A percentile compares a stretch with the other conserved stretches of the same genome.
These are phyloP conservation scores for Neofusicoccum cordaticola DNA, from an alignment of 2,329 filamentous ascomycete species.

Conservation along the genomic window DNA sequence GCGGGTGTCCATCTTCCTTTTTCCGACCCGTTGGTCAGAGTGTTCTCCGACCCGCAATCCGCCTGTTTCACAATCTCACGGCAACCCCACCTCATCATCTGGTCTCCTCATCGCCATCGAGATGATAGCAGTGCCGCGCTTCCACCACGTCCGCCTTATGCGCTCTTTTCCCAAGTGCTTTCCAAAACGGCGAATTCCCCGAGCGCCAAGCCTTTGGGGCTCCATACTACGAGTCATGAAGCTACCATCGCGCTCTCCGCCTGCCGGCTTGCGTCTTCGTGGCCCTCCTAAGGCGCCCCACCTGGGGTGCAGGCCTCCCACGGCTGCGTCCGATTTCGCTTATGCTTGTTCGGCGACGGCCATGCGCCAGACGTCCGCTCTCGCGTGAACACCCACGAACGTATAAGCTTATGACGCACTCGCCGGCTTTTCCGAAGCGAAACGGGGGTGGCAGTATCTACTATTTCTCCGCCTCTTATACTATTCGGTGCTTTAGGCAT, in stretches of 20 bases:
- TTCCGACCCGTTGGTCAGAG: not conserved
- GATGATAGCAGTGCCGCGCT: no score
- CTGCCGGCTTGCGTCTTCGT: not conserved
- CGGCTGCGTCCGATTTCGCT: not conserved
- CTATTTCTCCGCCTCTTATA: not conserved
- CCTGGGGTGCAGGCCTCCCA: not conserved
- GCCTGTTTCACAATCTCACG: not conserved
- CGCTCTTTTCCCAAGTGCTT: not conserved
- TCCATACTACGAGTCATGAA: conserved; percentile 1
- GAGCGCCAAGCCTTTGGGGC: no score
- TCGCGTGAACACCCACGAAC: not conserved
- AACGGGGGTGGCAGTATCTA: not conserved
- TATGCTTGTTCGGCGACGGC: not conserved
- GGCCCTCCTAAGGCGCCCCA: not conserved
- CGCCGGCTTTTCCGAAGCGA: not conserved
- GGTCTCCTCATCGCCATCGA: not conserved
- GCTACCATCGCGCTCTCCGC: not conserved
- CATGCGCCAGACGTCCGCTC: not conserved
- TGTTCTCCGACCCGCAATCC: not conserved
- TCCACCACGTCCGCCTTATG: not conserved
- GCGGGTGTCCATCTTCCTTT: not conserved
- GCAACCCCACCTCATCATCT: not conserved
- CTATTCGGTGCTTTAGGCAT: not conserved
- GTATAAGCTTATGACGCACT: not conserved
- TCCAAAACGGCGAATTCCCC: no score